Evolutionary conservation across 495 filamentous ascomycete genomes (phyloP), one percentile per base, ranked within the genome.

Genomic region (Glutinoglossum americanum): DNA sequence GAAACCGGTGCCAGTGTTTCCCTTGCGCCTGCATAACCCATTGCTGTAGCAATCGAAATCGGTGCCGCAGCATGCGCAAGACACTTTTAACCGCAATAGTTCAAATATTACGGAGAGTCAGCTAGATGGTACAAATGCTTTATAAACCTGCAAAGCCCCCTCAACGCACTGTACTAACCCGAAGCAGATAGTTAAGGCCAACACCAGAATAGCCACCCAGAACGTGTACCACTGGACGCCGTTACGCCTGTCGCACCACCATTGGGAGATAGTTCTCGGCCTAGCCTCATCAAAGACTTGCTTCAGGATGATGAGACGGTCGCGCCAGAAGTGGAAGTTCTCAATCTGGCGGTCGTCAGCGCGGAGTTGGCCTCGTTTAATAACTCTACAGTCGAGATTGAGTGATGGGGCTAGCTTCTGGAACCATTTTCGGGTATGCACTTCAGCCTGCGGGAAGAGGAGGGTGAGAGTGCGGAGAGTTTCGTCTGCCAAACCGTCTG

Each of bases 211-310:
- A 1, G 75, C 76, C 9, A 76, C 68, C 76, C 76, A 80, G 49
- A 78, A 75, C 8, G 74, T 74, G 56, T 74, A 77, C 73, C 74
- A 79, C 61, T 79, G 73, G 0, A 70, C 67, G 9, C 68, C 65
- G 54, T 75, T 74, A 3, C 77, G 62, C 54, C 74, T 59, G 61
- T 80, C 75, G 37, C 67, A 61, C 73, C 75, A 78, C 71, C 72
- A 75, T 61, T 79, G 72, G 1, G 59, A 62, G 0, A 79, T 48
- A 1, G 59, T 74, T 8, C 57, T 61, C 15, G 77, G 76, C 33
- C 65, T 62, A 0, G 74, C 62, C 35, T 80, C 68, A 60, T 81
- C 77, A 55, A 73, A 79, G 0, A 65, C 67, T 54, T 74, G 64
- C 60, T 79, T 76, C 27, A 81, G 65, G 2, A 75, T 67, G 0